phyloP scores from a whole-genome alignment of 2,329 filamentous ascomycete genomes.

The Colletotrichum cereale region DNA sequence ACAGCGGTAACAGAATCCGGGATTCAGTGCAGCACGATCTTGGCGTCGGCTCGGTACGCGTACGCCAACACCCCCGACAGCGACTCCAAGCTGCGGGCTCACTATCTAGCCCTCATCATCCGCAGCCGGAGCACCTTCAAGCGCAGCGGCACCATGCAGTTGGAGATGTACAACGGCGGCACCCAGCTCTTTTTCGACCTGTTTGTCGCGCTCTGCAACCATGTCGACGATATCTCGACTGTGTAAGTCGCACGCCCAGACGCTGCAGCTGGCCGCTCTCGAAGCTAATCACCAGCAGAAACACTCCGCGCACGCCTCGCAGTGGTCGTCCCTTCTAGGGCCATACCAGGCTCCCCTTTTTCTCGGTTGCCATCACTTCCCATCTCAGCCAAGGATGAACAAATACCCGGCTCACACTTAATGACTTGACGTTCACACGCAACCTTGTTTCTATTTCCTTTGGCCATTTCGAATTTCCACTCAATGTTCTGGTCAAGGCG shows the following conservation, averaged over 20 bases:
- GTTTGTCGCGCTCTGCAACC: conserved; percentile 93
- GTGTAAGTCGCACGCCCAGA: conserved; percentile 58
- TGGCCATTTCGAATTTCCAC: neutral
- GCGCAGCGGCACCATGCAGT: conserved; percentile 93
- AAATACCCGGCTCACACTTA: conserved; percentile 40
- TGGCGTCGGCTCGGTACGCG: conserved; percentile 88
- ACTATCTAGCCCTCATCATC: conserved; percentile 94
- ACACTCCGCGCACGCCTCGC: conserved; percentile 54
- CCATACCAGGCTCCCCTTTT: neutral
- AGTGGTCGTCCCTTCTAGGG: conserved; percentile 53
- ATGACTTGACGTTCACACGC: conserved; percentile 43
- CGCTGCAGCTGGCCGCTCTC: neutral
- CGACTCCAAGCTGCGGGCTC: conserved; percentile 90
- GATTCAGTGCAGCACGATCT: conserved; percentile 86
- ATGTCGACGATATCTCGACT: conserved; percentile 78
- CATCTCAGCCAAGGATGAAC: conserved; percentile 11
- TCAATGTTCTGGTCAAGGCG: neutral
- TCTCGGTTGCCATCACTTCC: neutral
- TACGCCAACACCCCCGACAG: conserved; percentile 90
- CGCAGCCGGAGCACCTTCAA: conserved; percentile 90
- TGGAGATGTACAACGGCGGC: conserved; percentile 91
- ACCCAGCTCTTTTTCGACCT: conserved; percentile 90
- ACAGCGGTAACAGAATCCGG: conserved; percentile 68
- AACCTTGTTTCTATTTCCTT: conserved; percentile 9
- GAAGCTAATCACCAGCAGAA: conserved; percentile 41